These are phyloP conservation scores for Closterium sp. DNA, from an alignment of 139 green algal species.

Conservation along the genomic window DNA sequence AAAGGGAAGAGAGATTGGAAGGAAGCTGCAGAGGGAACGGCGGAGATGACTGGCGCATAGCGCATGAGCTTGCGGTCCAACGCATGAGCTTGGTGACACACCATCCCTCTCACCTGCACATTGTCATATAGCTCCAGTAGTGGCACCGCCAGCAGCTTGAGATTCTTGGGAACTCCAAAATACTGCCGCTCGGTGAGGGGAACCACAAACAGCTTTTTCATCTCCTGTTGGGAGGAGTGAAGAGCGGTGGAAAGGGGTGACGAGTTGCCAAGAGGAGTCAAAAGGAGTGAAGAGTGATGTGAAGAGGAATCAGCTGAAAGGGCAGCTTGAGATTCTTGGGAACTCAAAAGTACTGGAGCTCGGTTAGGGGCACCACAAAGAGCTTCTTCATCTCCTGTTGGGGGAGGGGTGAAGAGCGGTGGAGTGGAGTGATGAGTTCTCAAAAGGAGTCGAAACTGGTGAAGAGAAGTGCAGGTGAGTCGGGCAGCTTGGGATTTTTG, in stretches of 20 bases:
- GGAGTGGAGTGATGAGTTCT: neutral
- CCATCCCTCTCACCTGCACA: conserved; percentile 23
- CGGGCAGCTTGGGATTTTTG: too few species aligned
- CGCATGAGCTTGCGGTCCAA: too few species aligned
- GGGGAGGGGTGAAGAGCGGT: neutral
- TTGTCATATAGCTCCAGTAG: conserved; percentile 97
- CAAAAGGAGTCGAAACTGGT: too few species aligned
- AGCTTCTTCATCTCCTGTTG: conserved; percentile 75
- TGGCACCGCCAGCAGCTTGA: conserved; percentile 89
- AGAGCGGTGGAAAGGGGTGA: too few species aligned
- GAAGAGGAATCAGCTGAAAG: neutral
- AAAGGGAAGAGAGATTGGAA: neutral
- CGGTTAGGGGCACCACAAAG: conserved; percentile 82
- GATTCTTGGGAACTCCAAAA: conserved; percentile 91
- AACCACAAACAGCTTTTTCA: conserved; percentile 81
- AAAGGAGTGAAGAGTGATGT: too few species aligned
- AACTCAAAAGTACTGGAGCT: conserved; percentile 88
- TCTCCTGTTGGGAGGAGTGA: conserved; percentile 57
- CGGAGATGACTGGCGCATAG: conserved; percentile 20
- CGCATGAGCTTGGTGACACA: too few species aligned
- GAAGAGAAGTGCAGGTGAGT: too few species aligned
- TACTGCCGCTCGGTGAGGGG: conserved; percentile 82
- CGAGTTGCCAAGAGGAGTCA: too few species aligned
- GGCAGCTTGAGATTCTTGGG: conserved; percentile 86
- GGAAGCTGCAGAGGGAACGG: neutral